These are phyloP conservation scores for Leucosporidium scottii DNA, from an alignment of 768 basidiomycete species.

Conservation along the genomic window DNA sequence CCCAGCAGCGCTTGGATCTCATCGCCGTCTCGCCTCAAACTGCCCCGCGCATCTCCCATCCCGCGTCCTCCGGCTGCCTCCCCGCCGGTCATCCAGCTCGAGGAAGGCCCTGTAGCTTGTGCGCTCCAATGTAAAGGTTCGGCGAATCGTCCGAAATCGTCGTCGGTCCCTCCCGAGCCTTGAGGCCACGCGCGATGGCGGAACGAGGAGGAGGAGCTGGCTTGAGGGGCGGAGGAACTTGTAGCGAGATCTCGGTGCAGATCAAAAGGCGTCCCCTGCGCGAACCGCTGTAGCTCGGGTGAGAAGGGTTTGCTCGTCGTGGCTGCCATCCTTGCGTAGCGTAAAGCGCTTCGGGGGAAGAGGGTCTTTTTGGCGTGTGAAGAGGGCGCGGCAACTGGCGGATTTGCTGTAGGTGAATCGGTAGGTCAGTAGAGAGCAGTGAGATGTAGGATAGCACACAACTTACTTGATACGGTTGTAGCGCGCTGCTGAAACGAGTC, in stretches of 20 bases:
- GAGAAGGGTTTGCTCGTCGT: neutral
- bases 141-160: slow-evolving; percentile 11
- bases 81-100: no score
- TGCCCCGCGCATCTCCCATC: neutral
- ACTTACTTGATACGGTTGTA: no score
- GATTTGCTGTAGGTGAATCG: no score
- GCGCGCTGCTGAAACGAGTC: no score
- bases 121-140: neutral
- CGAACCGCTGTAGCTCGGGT: neutral
- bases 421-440: no score
- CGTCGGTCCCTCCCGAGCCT: neutral
- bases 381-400: no score
- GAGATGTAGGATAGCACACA: no score
- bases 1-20: neutral
- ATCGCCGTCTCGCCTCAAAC: neutral
- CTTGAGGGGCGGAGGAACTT: neutral
- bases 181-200: neutral
- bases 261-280: neutral
- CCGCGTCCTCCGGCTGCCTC: neutral
- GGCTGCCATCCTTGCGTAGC: neutral
- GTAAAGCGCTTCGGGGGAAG: no score
- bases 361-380: no score
- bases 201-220: neutral
- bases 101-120: no score
- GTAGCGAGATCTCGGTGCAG: neutral